Evolutionary conservation across 192 early-diverging fungal genomes (phyloP).

Genomic region (Umbelopsis vinacea): DNA sequence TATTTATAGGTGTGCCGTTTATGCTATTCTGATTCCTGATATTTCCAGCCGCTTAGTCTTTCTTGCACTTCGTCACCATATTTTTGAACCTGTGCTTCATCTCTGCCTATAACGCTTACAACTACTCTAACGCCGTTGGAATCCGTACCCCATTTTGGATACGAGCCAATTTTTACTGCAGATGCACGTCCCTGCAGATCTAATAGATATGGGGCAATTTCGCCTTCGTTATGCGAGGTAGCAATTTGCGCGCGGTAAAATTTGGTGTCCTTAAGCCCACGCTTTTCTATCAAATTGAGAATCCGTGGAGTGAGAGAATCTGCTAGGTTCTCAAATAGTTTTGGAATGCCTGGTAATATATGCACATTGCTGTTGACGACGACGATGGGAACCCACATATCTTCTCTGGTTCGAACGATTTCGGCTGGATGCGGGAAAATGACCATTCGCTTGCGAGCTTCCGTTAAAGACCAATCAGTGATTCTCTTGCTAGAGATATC

Average conservation of each 20-base stretch:
- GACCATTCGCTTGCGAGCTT: slow-evolving; percentile 68
- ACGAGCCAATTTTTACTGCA: slow-evolving; percentile 55
- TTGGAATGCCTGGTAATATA: slow-evolving; percentile 72
- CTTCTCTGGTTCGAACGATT: slow-evolving; percentile 47
- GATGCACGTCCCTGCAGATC: slow-evolving; percentile 37
- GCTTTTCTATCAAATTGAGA: slow-evolving; percentile 13
- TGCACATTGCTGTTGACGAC: slow-evolving; percentile 66
- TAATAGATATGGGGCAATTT: slow-evolving; percentile 49
- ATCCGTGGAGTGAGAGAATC: slow-evolving; percentile 38
- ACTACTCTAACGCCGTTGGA: slow-evolving; percentile 44
- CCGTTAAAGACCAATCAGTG: slow-evolving; percentile 34
- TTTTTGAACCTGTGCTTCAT: slow-evolving; percentile 39
- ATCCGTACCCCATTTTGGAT: slow-evolving; percentile 54
- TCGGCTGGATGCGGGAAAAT: slow-evolving; percentile 52
- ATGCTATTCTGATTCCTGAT: not conserved
- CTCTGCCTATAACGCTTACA: slow-evolving; percentile 56
- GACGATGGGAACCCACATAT: slow-evolving; percentile 78
- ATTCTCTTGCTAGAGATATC: slow-evolving; percentile 24
- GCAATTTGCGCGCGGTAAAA: slow-evolving; percentile 52
- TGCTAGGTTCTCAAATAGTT: slow-evolving; percentile 58
- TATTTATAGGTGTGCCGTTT: slow-evolving; percentile 18
- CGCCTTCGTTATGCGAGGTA: slow-evolving; percentile 48
- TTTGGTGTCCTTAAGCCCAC: slow-evolving; percentile 2
- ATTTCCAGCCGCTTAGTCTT: slow-evolving; percentile 7
- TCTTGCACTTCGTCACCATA: slow-evolving; percentile 30